Percentiles rank a stretch among this genome's conserved stretches.
These are phyloP conservation scores for Tetragonia tetragonoides DNA, from an alignment of 148 eudicot species.

Conservation along the genomic window DNA sequence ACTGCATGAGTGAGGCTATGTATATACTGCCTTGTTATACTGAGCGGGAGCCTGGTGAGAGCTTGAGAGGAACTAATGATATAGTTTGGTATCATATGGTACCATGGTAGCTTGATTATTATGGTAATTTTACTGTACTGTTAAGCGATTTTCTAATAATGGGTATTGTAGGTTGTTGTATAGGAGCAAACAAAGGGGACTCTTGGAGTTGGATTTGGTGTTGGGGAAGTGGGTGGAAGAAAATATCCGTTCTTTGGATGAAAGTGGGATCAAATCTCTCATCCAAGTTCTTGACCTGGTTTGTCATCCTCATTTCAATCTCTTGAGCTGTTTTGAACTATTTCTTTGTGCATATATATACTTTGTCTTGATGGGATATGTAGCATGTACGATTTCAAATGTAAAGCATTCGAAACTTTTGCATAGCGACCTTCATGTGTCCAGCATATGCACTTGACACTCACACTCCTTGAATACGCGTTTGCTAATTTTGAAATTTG, in stretches of 20 bases:
- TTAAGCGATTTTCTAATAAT: background rate
- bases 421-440: too few species aligned
- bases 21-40: too few species aligned
- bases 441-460: too few species aligned
- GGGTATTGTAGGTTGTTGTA: slow-evolving; percentile 56
- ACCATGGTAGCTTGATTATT: background rate
- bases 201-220: slow-evolving; percentile 85
- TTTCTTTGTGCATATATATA: background rate
- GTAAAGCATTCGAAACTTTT: too few species aligned
- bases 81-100: background rate
- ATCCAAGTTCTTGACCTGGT: slow-evolving; percentile 90
- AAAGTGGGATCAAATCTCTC: slow-evolving; percentile 66
- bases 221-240: slow-evolving; percentile 97
- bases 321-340: background rate
- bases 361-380: background rate
- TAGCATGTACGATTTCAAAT: background rate
- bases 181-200: slow-evolving; percentile 97
- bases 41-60: too few species aligned
- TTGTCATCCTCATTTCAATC: slow-evolving; percentile 4
- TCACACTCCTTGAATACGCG: too few species aligned
- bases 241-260: slow-evolving; percentile 77
- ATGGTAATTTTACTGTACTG: background rate
- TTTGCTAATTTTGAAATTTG: too few species aligned
- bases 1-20: background rate
- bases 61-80: background rate